These are phyloP conservation scores for Zoysia japonica DNA, from an alignment of 176 grass and related monocot genomes.

Conservation along the genomic window DNA sequence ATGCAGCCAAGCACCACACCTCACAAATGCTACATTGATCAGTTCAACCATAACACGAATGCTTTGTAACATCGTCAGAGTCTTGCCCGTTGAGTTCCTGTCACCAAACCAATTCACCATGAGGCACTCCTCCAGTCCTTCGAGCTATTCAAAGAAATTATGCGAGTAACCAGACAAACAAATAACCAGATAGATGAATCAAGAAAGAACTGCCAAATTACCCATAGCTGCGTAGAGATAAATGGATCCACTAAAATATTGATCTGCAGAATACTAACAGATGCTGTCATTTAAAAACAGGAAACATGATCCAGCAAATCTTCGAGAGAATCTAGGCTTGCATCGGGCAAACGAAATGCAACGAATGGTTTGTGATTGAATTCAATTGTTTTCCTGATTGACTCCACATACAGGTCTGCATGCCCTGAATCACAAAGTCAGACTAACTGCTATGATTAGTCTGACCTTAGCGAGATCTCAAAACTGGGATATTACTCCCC, in stretches of 20 bases:
- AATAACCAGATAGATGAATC: not conserved
- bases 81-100: too few relatives aligned
- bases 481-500: constrained; percentile 55
- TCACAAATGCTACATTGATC: not conserved
- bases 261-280: not conserved
- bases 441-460: constrained; percentile 36
- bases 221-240: not conserved
- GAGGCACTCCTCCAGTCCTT: too few relatives aligned
- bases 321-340: constrained; percentile 57
- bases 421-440: constrained; percentile 53
- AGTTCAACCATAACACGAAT: not conserved
- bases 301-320: constrained; percentile 56
- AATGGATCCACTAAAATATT: not conserved
- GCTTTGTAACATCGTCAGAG: not conserved
- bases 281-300: constrained; percentile 9
- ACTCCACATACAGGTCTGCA: constrained; percentile 34
- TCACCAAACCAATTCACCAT: too few relatives aligned
- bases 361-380: constrained; percentile 13
- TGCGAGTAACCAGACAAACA: not conserved
- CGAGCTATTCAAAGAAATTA: too few relatives aligned
- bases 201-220: not conserved
- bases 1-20: too few relatives aligned
- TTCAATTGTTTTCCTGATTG: constrained; percentile 6
- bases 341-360: constrained; percentile 30
- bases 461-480: constrained; percentile 51